These are phyloP conservation scores for Colletotrichum sp. DNA, from an alignment of 2,329 filamentous ascomycete species.

Conservation along the genomic window DNA sequence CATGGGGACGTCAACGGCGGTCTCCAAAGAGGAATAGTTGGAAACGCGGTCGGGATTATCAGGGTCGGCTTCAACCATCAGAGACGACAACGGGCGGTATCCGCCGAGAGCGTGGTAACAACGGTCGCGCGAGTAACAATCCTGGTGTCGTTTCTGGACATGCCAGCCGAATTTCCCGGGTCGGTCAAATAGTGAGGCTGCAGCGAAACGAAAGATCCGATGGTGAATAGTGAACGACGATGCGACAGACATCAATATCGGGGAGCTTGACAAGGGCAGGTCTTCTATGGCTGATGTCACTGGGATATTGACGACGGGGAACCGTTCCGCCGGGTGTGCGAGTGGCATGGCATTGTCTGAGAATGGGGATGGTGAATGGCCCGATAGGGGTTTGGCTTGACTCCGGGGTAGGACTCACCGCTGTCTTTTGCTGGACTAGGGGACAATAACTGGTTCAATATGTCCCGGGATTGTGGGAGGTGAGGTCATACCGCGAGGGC, in stretches of 20 bases:
- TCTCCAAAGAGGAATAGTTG: background rate
- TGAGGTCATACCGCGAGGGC: constrained; percentile 1
- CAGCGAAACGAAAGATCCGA: background rate
- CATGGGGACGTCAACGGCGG: background rate
- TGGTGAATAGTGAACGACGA: background rate
- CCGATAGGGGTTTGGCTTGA: background rate
- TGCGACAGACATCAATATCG: background rate
- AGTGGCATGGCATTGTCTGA: constrained; percentile 4
- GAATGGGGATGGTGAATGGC: constrained; percentile 1
- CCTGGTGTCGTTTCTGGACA: background rate
- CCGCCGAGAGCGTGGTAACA: background rate
- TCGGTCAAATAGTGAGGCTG: background rate
- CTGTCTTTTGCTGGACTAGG: background rate
- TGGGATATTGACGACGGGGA: constrained; percentile 2
- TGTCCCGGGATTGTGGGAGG: background rate
- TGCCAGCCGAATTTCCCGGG: background rate
- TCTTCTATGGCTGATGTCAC: constrained; percentile 10
- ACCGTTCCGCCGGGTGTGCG: constrained; percentile 10
- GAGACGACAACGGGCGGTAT: background rate
- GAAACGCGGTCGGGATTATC: background rate
- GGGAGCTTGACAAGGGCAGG: background rate
- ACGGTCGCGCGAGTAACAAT: background rate
- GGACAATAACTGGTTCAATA: background rate
- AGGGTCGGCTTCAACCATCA: background rate
- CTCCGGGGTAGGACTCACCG: constrained; percentile 4